Evolutionary conservation across 2,329 filamentous ascomycete genomes (phyloP), one percentile per base, ranked within the genome.

Genomic region (Pseudogymnoascus sp.): DNA sequence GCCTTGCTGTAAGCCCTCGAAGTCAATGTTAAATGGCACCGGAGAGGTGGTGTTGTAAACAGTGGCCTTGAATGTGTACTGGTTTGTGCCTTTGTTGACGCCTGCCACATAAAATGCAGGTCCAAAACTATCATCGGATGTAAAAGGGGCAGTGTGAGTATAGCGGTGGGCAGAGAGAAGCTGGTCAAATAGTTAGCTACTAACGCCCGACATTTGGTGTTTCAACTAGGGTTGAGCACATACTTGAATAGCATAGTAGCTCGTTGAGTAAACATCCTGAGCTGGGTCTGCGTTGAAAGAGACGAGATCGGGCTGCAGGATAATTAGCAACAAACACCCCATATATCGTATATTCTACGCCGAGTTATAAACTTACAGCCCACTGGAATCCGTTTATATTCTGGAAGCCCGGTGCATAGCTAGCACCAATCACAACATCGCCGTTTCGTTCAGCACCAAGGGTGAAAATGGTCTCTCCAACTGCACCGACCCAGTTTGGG

Each of bases 101-200:
- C 81, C 81, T 0, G 80, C 76, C 2, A 82, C 81, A 67, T 78
- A 82, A 71, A 77, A 84, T 0, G 80, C 71, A 0, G 81, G 81
- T 10, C 75, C 74, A 61, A 81, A 77, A 6, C 16, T 6, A 6
- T 62, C 12, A 19, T 76, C 69, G 6, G 73, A 72, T 2, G 73
- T 73, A 1, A 78, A 75, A 0, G 80, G 79, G 0, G 83, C 76
- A 0, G 80, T 82, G 62, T 78, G 72, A 3, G 76, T 78, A 65
- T 82, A 73, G 41, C 75, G 74, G 66, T 80, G 76, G 3, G 73
- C 75, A 3, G 78, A 78, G 60, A 84, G 75, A 14, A 83, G 77
- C 71, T 77, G 7, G n/a, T 4, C 14, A 33, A 14, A 8, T 11
- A 19, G 38, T 65, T 62, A 28, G 4, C 19, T 7, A 19, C 22